These are phyloP conservation scores for Ceratocystis papillata DNA, from an alignment of 2,329 filamentous ascomycete genomes.

Conservation along the genomic window DNA sequence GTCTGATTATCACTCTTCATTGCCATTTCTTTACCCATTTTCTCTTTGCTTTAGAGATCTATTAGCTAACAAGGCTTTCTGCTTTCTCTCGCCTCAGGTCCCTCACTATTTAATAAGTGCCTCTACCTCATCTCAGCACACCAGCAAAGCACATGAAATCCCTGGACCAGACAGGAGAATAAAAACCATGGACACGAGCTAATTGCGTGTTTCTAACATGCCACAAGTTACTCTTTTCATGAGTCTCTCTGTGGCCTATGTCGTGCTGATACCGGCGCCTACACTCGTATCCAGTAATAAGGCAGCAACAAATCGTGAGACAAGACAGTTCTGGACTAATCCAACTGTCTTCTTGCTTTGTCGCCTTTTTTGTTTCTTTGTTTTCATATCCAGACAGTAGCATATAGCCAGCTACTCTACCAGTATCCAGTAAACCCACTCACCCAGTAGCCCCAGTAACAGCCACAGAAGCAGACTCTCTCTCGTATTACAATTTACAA, in stretches of 20 bases:
- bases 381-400: constrained; percentile 14
- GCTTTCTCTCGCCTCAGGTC: background rate
- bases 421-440: constrained; percentile 14
- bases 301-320: background rate
- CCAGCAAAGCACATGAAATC: constrained; percentile 3
- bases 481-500: background rate
- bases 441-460: constrained; percentile 8
- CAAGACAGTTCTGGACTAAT: background rate
- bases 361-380: constrained; percentile 5
- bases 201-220: background rate
- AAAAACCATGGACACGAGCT: background rate
- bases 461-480: constrained; percentile 18
- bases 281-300: background rate
- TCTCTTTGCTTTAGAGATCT: constrained; percentile 15
- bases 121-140: background rate
- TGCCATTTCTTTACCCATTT: background rate
- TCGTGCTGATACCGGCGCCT: background rate
- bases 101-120: background rate
- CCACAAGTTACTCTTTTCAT: constrained; percentile 9
- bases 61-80: constrained; percentile 19
- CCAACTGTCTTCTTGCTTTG: constrained; percentile 1
- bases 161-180: constrained; percentile 25
- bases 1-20: constrained; percentile 22
- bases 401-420: constrained; percentile 7
- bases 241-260: constrained; percentile 11